These are phyloP conservation scores for Tolypocladium album DNA, from an alignment of 2,329 filamentous ascomycete species.

Conservation along the genomic window DNA sequence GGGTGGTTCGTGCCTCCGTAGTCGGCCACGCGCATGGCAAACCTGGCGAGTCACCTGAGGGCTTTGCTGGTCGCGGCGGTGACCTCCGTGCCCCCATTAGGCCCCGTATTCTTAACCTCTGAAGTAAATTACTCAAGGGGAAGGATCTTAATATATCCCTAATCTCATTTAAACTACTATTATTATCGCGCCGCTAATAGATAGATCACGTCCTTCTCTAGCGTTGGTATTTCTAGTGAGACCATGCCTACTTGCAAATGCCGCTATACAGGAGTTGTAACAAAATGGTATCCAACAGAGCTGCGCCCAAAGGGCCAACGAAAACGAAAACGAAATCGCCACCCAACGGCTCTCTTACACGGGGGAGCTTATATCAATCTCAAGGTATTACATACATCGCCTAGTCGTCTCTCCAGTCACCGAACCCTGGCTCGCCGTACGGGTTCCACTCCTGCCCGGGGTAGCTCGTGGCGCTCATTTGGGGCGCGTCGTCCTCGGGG, in stretches of 20 bases:
- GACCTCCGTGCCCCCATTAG: no score
- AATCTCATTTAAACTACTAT: no score
- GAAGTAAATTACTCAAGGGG: no score
- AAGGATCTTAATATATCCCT: no score
- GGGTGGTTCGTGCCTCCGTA: no score
- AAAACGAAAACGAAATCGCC: neutral
- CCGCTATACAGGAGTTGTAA: neutral
- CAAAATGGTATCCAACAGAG: neutral
- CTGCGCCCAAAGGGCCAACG: neutral
- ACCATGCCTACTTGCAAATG: neutral
- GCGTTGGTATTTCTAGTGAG: no score
- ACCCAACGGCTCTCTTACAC: neutral
- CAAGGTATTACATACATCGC: neutral
- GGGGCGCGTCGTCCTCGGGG: slow-evolving; percentile 28
- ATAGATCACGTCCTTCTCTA: no score
- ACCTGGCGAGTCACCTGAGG: no score
- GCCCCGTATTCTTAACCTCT: no score
- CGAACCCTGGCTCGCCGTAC: slow-evolving; percentile 25
- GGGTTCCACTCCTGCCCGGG: slow-evolving; percentile 63
- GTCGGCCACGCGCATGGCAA: no score
- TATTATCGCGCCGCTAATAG: no score
- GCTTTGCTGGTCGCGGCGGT: no score
- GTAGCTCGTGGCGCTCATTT: slow-evolving; percentile 58
- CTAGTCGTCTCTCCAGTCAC: slow-evolving; percentile 14
- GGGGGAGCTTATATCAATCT: neutral